Percentiles rank a stretch among this genome's conserved stretches.
Conservation (phyloP, 192 early-diverging fungal species). For the Coemansia sp. region DNA sequence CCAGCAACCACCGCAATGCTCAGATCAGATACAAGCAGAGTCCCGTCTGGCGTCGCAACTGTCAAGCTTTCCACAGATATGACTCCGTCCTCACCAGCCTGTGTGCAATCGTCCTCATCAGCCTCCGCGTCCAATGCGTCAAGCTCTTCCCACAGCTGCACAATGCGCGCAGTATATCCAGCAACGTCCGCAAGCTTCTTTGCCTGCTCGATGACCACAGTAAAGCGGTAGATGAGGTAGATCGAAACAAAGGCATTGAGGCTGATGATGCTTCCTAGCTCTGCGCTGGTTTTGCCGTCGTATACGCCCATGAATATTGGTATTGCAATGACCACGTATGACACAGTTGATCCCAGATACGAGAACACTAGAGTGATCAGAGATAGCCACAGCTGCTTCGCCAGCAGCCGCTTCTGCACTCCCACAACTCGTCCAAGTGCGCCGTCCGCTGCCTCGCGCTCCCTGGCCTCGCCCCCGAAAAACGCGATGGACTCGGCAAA, state of each 20-base stretch:
- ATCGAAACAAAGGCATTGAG: constrained; percentile 81
- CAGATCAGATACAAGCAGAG: constrained; percentile 45
- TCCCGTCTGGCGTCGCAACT: constrained; percentile 29
- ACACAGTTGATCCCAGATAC: constrained; percentile 79
- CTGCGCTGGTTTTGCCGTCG: constrained; percentile 65
- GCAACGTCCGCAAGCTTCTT: constrained; percentile 73
- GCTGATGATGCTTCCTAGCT: constrained; percentile 78
- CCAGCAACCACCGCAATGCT: constrained; percentile 55
- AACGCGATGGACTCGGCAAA: constrained; percentile 83
- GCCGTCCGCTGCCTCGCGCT: constrained; percentile 57
- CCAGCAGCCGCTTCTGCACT: constrained; percentile 60
- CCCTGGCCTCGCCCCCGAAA: constrained; percentile 71
- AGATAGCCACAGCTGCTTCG: constrained; percentile 51
- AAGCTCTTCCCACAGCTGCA: constrained; percentile 74
- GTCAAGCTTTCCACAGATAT: constrained; percentile 23
- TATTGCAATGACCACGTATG: constrained; percentile 78
- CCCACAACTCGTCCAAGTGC: constrained; percentile 59
- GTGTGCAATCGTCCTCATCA: neutral
- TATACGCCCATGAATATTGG: constrained; percentile 82
- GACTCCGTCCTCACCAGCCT: neutral
- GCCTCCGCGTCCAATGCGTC: constrained; percentile 32
- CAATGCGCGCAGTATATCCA: constrained; percentile 82
- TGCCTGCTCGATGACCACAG: constrained; percentile 67
- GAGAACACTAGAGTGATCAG: constrained; percentile 62
- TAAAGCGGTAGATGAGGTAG: constrained; percentile 82